Evolutionary conservation across 1,284 basidiomycete species (phyloP).

Genomic region (Amanita bisporigera): DNA sequence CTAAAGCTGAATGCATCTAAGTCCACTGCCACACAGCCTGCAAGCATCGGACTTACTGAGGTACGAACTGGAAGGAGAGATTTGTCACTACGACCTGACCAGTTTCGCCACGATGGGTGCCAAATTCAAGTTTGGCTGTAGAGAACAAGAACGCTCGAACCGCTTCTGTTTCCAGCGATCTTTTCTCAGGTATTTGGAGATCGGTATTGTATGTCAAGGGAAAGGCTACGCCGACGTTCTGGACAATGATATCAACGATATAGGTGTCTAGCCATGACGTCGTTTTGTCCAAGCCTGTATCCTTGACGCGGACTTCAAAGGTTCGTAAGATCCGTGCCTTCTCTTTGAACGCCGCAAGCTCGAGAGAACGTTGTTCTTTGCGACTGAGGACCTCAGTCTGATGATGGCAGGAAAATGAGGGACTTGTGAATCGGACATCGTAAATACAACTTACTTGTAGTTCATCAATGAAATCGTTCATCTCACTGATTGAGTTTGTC

Average conservation of each 20-base stretch:
- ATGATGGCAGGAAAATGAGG: constrained; percentile 36
- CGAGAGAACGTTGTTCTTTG: constrained; percentile 73
- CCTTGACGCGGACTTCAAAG: constrained; percentile 64
- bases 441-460: constrained; percentile 59
- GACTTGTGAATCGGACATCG: neutral
- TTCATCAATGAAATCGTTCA: constrained; percentile 87
- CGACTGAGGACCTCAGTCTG: constrained; percentile 77
- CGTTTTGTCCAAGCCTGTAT: constrained; percentile 47
- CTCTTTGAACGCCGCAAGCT: constrained; percentile 83
- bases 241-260: constrained; percentile 66
- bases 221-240: constrained; percentile 84
- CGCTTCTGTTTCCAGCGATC: constrained; percentile 47
- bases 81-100: constrained; percentile 75
- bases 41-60: constrained; percentile 54
- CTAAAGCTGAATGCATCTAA: constrained; percentile 62
- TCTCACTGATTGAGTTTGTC: constrained; percentile 85
- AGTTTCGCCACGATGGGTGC: constrained; percentile 75
- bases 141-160: constrained; percentile 86
- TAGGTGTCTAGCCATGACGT: constrained; percentile 71
- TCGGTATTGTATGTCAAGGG: constrained; percentile 68
- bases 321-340: constrained; percentile 78
- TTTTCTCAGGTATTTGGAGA: constrained; percentile 52
- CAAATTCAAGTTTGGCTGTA: constrained; percentile 75
- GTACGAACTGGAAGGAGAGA: constrained; percentile 85
- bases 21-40: neutral